phyloP scores from a whole-genome alignment of 1,139 yeast genomes.

The Candida dubliniensis region DNA sequence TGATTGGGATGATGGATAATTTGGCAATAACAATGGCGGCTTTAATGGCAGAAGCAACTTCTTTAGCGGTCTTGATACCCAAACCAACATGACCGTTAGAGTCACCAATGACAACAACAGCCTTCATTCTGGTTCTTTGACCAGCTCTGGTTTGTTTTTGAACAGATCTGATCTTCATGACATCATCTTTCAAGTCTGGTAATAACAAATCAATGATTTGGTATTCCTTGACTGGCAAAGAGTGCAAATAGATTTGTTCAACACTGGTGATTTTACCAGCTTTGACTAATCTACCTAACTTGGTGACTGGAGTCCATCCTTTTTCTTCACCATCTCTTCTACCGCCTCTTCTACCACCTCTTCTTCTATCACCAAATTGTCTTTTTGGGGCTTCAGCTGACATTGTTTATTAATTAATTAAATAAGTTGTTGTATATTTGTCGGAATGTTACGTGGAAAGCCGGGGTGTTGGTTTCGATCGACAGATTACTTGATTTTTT shows the following conservation, averaged over 20 bases:
- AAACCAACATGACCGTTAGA: conserved; percentile 99
- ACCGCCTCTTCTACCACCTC: conserved; percentile 58
- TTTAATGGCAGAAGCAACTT: conserved; percentile 99
- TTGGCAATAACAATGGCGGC: conserved; percentile 99
- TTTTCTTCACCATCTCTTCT: conserved; percentile 89
- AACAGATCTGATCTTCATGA: conserved; percentile 99
- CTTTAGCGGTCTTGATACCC: conserved; percentile 99
- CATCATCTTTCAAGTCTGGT: conserved; percentile 97
- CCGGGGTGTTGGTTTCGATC: conserved; percentile 91
- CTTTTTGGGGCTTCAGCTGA: conserved; percentile 64
- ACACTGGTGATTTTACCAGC: conserved; percentile 96
- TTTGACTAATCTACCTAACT: conserved; percentile 99
- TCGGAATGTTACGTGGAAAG: conserved; percentile 92
- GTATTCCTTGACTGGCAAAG: conserved; percentile 99
- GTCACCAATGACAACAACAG: conserved; percentile 99
- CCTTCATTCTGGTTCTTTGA: conserved; percentile 99
- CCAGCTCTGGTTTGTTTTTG: conserved; percentile 99
- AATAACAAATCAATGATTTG: conserved; percentile 96
- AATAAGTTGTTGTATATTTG: conserved; percentile 23
- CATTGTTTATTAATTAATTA: conserved; percentile 38
- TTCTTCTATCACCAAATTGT: conserved; percentile 59
- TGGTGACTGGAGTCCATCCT: conserved; percentile 99
- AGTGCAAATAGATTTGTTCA: conserved; percentile 99
- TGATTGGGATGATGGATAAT: conserved; percentile 97
- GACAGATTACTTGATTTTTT: conserved; percentile 37